Evolutionary conservation across 495 filamentous ascomycete species (phyloP).

Genomic region (Bathelium albidoporum): DNA sequence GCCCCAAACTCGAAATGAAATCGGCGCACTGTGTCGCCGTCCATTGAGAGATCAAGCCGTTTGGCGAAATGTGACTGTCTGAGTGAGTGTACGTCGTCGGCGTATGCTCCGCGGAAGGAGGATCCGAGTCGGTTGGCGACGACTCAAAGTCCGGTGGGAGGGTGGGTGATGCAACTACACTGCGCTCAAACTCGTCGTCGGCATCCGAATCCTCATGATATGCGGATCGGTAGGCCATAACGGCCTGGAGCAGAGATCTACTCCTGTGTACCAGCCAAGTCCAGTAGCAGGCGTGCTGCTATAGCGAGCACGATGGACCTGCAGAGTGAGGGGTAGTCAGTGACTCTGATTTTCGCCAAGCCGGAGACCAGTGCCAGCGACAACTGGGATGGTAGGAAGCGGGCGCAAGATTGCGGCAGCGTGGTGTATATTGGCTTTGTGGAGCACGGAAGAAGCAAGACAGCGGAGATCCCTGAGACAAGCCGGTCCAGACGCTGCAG

Average conservation of each 20-base stretch:
- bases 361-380: neutral
- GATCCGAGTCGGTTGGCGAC: conserved; percentile 73
- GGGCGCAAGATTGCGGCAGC: neutral
- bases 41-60: conserved; percentile 80
- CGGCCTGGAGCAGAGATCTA: neutral
- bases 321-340: neutral
- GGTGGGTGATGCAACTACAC: conserved; percentile 51
- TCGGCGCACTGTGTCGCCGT: conserved; percentile 77
- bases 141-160: conserved; percentile 67
- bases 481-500: neutral
- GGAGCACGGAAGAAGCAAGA: neutral
- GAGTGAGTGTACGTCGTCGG: conserved; percentile 72
- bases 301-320: neutral
- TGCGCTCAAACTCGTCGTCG: conserved; percentile 89
- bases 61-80: conserved; percentile 58
- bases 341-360: neutral
- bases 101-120: conserved; percentile 72
- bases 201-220: conserved; percentile 81
- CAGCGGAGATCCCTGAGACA: neutral
- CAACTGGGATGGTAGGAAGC: neutral
- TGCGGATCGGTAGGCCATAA: conserved; percentile 9
- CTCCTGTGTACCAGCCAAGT: neutral
- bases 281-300: neutral
- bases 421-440: neutral
- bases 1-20: conserved; percentile 66